Evolutionary conservation across 805 yeast species (phyloP).

Genomic region (Wickerhamomyces kurtzmanii): DNA sequence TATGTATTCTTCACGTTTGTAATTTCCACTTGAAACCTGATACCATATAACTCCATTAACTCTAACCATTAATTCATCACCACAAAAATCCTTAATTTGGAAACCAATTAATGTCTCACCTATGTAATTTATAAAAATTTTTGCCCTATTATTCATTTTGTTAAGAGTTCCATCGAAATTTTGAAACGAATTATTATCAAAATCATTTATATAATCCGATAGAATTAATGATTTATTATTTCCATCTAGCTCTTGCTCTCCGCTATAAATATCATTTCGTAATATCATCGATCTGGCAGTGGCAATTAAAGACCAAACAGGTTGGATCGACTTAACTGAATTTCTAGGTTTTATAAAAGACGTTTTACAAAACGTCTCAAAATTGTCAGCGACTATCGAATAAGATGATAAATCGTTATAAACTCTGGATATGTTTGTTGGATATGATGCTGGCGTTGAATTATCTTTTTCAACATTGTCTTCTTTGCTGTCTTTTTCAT

Average conservation of each 20-base stretch:
- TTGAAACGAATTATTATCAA: constrained; percentile 19
- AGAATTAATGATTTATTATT: constrained; percentile 12
- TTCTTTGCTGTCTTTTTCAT: constrained; percentile 1
- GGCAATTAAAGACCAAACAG: constrained; percentile 43
- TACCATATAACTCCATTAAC: constrained; percentile 68
- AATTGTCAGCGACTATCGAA: constrained; percentile 16
- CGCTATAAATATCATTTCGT: constrained; percentile 33
- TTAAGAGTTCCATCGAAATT: constrained; percentile 17
- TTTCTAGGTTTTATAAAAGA: constrained; percentile 10
- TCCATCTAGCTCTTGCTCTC: constrained; percentile 18
- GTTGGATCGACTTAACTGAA: constrained; percentile 24
- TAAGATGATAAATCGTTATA: constrained; percentile 8
- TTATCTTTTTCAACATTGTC: background rate
- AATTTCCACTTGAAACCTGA: constrained; percentile 44
- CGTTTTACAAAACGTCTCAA: constrained; percentile 12
- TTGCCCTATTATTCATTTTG: constrained; percentile 25
- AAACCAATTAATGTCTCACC: constrained; percentile 44
- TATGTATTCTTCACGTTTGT: constrained; percentile 37
- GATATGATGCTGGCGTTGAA: constrained; percentile 11
- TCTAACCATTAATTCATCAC: constrained; percentile 30
- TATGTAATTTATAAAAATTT: constrained; percentile 35
- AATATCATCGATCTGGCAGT: constrained; percentile 40
- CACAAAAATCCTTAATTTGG: constrained; percentile 33
- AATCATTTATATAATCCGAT: constrained; percentile 12
- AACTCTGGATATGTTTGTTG: constrained; percentile 1